Evolutionary conservation across 768 basidiomycete genomes (phyloP).

Genomic region (Chalciporus piperatus): DNA sequence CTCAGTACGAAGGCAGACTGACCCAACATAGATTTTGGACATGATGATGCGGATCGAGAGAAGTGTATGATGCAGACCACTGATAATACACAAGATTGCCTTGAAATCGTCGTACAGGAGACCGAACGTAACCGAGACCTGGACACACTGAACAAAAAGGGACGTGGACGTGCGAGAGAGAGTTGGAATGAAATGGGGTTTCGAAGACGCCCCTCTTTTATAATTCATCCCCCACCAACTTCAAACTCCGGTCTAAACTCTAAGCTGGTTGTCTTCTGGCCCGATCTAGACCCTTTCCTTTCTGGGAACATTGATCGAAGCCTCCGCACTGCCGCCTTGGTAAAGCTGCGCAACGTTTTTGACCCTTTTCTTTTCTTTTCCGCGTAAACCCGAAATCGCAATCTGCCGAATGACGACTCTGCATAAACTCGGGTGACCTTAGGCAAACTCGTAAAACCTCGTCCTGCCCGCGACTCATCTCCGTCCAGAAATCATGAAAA

Average conservation of each 20-base stretch:
- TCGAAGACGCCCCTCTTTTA: slow-evolving; percentile 38
- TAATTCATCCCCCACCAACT: slow-evolving; percentile 37
- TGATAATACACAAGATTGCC: slow-evolving; percentile 49
- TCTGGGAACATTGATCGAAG: slow-evolving; percentile 18
- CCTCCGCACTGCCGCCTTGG: not conserved
- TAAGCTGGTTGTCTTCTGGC: slow-evolving; percentile 11
- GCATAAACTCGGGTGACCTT: no score
- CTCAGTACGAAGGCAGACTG: slow-evolving; percentile 65
- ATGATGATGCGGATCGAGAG: slow-evolving; percentile 41
- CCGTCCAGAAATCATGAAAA: slow-evolving; percentile 1
- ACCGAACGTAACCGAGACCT: slow-evolving; percentile 57
- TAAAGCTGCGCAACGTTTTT: no score
- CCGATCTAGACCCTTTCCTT: slow-evolving; percentile 25
- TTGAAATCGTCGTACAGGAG: slow-evolving; percentile 50
- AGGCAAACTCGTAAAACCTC: no score
- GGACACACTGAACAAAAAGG: slow-evolving; percentile 46
- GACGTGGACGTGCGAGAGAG: slow-evolving; percentile 50
- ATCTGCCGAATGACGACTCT: not conserved
- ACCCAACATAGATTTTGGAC: slow-evolving; percentile 94
- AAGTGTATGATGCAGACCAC: slow-evolving; percentile 25
- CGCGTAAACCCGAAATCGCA: slow-evolving; percentile 1
- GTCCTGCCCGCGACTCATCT: slow-evolving; percentile 14
- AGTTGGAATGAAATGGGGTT: slow-evolving; percentile 28
- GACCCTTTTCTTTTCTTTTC: no score
- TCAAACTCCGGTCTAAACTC: slow-evolving; percentile 50